Evolutionary conservation across 2,329 filamentous ascomycete species (phyloP), one percentile per base, ranked within the genome.

Genomic region (Tolypocladium album): DNA sequence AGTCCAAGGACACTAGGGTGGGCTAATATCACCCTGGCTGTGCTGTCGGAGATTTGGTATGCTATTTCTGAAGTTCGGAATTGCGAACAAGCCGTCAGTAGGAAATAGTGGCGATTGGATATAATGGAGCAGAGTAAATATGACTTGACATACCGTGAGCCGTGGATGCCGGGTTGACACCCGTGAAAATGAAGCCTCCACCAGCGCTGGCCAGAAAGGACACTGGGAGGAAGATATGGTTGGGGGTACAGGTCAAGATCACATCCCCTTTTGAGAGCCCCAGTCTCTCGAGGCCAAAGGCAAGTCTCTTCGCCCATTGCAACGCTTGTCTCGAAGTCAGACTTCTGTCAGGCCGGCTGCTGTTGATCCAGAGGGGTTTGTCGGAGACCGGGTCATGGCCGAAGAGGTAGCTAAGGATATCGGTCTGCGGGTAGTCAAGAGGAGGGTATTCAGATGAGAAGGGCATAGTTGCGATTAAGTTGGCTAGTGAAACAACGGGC

Each of bases 211-310:
- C 81, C 6, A 83, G 70, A 64, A 82, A 84, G 17, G 78, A 78
- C 4, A 79, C 78, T 0, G 81, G 81, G 1, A 84, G 76, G 63
- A 80, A 82, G 45, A 84, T 77, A 62, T 82, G 79, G 65, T 84
- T 84, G 2, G 78, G 75, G 0, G 78, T 79, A 64, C 78, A 81
- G 52, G 82, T 75, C 74, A 84, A 75, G 39, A 82, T 78, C 2
- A 81, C 78, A 58, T 84, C 81, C 15, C 78, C 78, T 57, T 69
- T 72, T 59, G 74, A 66, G 8, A 83, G 61, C 0, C 78, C 79
- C 9, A 80, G 65, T 3, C 66, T 71, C 56, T 79, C 72, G 17
- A 84, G 71, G 4, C 81, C 81, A 43, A 72, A 69, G 0, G 76
- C 78, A n/a, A 85, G 65, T 60, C 80, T 72, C 65, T 78, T 81